Conservation (phyloP, 2,329 filamentous ascomycete genomes). For the Fusarium sterilihyphosum region DNA sequence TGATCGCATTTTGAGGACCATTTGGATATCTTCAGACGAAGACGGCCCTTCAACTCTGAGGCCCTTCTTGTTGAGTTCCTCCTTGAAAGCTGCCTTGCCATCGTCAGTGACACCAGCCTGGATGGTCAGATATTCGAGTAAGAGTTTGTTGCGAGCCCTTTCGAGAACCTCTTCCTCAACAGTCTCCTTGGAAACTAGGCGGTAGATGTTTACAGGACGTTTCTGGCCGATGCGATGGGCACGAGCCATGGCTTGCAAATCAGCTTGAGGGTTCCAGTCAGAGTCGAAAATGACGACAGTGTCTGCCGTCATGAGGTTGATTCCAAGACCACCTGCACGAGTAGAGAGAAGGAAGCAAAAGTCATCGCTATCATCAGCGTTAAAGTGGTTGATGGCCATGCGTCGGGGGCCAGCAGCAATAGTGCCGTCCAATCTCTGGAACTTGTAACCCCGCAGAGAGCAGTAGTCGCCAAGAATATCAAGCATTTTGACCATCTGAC, state of each 20-base stretch:
- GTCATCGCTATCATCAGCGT: constrained; percentile 93
- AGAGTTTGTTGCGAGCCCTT: constrained; percentile 94
- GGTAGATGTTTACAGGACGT: constrained; percentile 94
- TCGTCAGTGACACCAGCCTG: constrained; percentile 97
- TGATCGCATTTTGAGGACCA: constrained; percentile 96
- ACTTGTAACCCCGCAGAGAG: constrained; percentile 90
- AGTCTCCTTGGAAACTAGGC: constrained; percentile 96
- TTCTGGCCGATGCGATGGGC: constrained; percentile 98
- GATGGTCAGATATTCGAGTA: constrained; percentile 97
- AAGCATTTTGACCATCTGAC: constrained; percentile 99
- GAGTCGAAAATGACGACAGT: constrained; percentile 98
- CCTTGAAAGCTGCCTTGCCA: constrained; percentile 79
- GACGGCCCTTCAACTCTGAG: constrained; percentile 81
- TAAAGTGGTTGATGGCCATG: constrained; percentile 98
- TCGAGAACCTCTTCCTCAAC: constrained; percentile 98
- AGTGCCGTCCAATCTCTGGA: constrained; percentile 94
- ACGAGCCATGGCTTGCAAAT: constrained; percentile 97
- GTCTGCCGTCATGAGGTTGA: constrained; percentile 98
- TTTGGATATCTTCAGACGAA: constrained; percentile 93
- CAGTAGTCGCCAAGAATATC: constrained; percentile 96
- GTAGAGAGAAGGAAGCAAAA: constrained; percentile 97
- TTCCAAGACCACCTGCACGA: constrained; percentile 94
- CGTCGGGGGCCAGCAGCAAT: constrained; percentile 88
- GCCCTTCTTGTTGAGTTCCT: constrained; percentile 82
- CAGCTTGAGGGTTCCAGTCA: constrained; percentile 98